Percentiles rank a stretch among this genome's conserved stretches.
Evolutionary conservation across 306 rosid species (phyloP).

Genomic region (Quercus ilex): DNA sequence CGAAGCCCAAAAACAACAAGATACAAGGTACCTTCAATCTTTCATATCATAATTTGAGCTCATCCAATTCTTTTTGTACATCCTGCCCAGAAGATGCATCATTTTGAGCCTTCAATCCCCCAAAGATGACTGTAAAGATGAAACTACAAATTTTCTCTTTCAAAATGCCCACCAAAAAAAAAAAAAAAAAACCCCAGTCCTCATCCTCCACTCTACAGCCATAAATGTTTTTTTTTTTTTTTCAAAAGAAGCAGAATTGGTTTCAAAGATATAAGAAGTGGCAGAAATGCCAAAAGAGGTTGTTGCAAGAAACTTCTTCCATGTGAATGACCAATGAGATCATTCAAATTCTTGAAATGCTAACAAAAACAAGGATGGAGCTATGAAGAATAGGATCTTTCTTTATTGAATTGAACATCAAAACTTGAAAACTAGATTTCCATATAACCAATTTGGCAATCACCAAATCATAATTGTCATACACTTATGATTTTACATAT

Average conservation of each 20-base stretch:
- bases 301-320: too few species aligned
- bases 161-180: too few species aligned
- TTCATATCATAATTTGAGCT: conserved; percentile 62
- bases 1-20: conserved; percentile 15
- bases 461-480: background rate
- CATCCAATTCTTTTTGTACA: conserved; percentile 71
- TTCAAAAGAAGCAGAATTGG: too few species aligned
- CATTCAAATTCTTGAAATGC: background rate
- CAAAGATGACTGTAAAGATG: conserved; percentile 64
- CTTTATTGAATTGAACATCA: background rate
- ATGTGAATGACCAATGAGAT: background rate
- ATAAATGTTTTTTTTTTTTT: too few species aligned
- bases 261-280: too few species aligned
- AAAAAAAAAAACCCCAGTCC: too few species aligned
- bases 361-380: background rate
- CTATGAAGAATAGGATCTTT: background rate
- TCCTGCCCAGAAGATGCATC: conserved; percentile 66
- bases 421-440: background rate
- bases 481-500: background rate
- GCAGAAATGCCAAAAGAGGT: background rate
- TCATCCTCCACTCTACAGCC: too few species aligned
- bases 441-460: background rate
- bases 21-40: conserved; percentile 62
- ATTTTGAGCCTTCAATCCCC: conserved; percentile 70
- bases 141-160: too few species aligned